Percentiles rank a stretch among this genome's conserved stretches.
These are phyloP conservation scores for Triticum monococcum DNA, from an alignment of 176 grass and related monocot species.

Conservation along the genomic window DNA sequence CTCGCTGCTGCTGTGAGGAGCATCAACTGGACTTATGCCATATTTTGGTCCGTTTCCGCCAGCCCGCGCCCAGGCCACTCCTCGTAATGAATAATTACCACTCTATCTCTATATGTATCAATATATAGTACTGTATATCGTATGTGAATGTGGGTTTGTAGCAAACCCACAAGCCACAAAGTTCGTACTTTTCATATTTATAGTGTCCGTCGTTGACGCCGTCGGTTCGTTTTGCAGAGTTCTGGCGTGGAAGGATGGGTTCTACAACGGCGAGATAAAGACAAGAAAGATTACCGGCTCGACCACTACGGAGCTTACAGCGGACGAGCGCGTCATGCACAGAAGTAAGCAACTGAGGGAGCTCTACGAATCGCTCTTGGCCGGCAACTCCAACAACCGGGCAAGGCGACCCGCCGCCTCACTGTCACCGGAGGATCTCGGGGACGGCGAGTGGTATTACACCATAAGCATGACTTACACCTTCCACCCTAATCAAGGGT, in stretches of 20 bases:
- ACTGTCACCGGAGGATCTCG: slow-evolving; percentile 11
- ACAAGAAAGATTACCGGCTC: slow-evolving; percentile 69
- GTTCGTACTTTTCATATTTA: too few species aligned
- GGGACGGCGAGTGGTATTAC: slow-evolving; percentile 81
- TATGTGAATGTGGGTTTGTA: too few species aligned
- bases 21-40: too few species aligned
- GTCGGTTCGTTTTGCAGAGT: slow-evolving; percentile 20
- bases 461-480: slow-evolving; percentile 82
- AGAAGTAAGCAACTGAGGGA: slow-evolving; percentile 83
- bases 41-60: too few species aligned
- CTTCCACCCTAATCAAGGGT: slow-evolving; percentile 69
- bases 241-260: slow-evolving; percentile 67
- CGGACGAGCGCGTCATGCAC: slow-evolving; percentile 54
- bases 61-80: too few species aligned
- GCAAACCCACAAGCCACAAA: too few species aligned
- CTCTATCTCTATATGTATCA: too few species aligned
- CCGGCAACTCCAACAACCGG: slow-evolving; percentile 58
- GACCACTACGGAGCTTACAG: slow-evolving; percentile 44
- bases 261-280: slow-evolving; percentile 93
- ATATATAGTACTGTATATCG: too few species aligned
- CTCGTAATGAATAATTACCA: too few species aligned
- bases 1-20: too few species aligned
- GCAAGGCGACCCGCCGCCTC: slow-evolving; percentile 53
- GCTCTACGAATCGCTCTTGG: slow-evolving; percentile 62
- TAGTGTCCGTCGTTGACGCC: too few species aligned